These are phyloP conservation scores for Phaffomyces antillensis DNA, from an alignment of 805 yeast species.

Conservation along the genomic window DNA sequence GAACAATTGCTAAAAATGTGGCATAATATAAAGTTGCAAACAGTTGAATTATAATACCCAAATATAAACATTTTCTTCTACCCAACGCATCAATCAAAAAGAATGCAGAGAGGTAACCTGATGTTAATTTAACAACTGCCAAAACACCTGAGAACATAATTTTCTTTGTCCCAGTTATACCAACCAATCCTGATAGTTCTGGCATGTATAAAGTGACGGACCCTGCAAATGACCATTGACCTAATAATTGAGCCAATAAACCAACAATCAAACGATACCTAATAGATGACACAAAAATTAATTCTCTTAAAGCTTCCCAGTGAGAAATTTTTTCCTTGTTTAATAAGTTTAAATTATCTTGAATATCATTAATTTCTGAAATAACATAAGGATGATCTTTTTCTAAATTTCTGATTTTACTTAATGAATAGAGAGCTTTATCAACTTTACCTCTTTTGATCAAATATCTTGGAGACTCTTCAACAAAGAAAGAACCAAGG, in stretches of 20 bases:
- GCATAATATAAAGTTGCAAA: slow-evolving; percentile 40
- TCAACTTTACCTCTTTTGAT: slow-evolving; percentile 33
- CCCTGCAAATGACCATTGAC: slow-evolving; percentile 57
- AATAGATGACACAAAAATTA: slow-evolving; percentile 32
- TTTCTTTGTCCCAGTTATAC: slow-evolving; percentile 34
- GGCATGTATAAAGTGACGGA: slow-evolving; percentile 53
- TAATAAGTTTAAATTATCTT: slow-evolving; percentile 30
- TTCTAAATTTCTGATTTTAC: slow-evolving; percentile 38
- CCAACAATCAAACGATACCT: slow-evolving; percentile 41
- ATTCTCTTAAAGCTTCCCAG: slow-evolving; percentile 25
- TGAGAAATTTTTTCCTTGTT: slow-evolving; percentile 24
- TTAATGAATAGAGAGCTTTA: slow-evolving; percentile 34
- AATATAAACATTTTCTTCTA: slow-evolving; percentile 40
- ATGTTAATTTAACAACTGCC: slow-evolving; percentile 45
- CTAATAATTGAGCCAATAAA: slow-evolving; percentile 36
- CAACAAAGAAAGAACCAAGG: slow-evolving; percentile 35
- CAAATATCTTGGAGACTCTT: slow-evolving; percentile 44
- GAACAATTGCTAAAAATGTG: slow-evolving; percentile 38
- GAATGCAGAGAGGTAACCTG: slow-evolving; percentile 45
- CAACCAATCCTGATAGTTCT: slow-evolving; percentile 41
- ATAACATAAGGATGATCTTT: slow-evolving; percentile 42
- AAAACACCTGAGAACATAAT: slow-evolving; percentile 43
- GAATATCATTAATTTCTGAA: slow-evolving; percentile 44
- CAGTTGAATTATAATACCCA: slow-evolving; percentile 41
- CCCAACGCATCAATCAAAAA: slow-evolving; percentile 49